Base-by-base conservation (phyloP, 306 rosid species). In the Trichosanthes cucumerina region DNA sequence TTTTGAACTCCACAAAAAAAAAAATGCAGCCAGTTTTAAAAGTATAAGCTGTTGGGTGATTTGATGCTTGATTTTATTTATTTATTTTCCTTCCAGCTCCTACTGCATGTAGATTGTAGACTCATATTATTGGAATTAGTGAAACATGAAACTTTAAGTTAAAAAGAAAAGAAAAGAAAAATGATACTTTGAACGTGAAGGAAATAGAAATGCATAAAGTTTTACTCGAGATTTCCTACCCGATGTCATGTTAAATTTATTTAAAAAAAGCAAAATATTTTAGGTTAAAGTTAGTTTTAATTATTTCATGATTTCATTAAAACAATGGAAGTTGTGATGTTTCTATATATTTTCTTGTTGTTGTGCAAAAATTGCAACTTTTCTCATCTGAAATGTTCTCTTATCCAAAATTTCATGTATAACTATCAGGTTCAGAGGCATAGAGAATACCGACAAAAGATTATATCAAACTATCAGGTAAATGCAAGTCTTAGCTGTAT, bases 401-500 rank as follows among this genome's bases (percentile, higher is more conserved):
- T 53, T 68, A 58, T 24, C 23, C 39, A 26, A 2, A 59, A 10
- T 53, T 15, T 59, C 62, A 58, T 73, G 39, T 75, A 70, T 78
- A 79, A 77, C 78, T 83, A 78, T 83, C 87, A 95, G 99, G 82
- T 87, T 85, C 93, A 86, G 78, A 90, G 82, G 86, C 97, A 92
- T 79, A 85, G 82, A 86, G 96, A 95, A 76, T 95, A 95, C 90
- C 85, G 85, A 81, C 86, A 86, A 83, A 88, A 76, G 80, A 92
- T 95, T 85, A 77, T 88, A 38, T 53, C 82, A 63, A 88, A 82
- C 77, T 95, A 95, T 81, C 89, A 83, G 82, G 99, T 95, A 77
- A 81, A 89, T 79, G 54, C 28, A 49, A 74, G 43, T 18, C 43
- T 72, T 74, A 31, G 39, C 52, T 21, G 65, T 75, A 52, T 34